Conservation (phyloP, 2,329 filamentous ascomycete genomes). For the Colletotrichum incanum region DNA sequence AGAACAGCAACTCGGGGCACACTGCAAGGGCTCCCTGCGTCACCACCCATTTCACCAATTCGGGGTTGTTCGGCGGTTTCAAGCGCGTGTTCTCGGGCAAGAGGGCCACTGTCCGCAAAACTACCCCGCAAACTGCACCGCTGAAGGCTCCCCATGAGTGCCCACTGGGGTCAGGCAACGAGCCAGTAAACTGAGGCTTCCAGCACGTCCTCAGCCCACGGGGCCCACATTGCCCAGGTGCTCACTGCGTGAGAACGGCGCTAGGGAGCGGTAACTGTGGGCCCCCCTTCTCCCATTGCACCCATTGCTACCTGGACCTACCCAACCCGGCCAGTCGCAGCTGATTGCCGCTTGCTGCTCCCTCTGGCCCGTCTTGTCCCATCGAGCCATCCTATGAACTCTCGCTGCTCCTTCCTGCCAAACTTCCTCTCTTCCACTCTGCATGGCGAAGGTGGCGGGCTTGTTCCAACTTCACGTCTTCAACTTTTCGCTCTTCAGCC, state of each 20-base stretch:
- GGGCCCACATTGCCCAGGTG: background rate
- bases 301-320: slow-evolving; percentile 2
- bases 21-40: slow-evolving; percentile 19
- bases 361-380: slow-evolving; percentile 32
- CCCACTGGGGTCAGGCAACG: background rate
- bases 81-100: slow-evolving; percentile 18
- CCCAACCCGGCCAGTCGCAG: slow-evolving; percentile 34
- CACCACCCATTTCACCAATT: slow-evolving; percentile 13
- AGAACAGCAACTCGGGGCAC: background rate
- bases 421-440: slow-evolving; percentile 13
- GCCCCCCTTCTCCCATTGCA: slow-evolving; percentile 1
- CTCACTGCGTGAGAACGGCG: slow-evolving; percentile 20
- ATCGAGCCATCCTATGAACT: slow-evolving; percentile 16
- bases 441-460: slow-evolving; percentile 30
- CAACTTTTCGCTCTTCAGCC: slow-evolving; percentile 1
- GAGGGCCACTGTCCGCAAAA: slow-evolving; percentile 12
- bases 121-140: slow-evolving; percentile 40
- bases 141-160: slow-evolving; percentile 20
- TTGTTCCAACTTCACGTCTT: slow-evolving; percentile 9
- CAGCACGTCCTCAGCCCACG: background rate
- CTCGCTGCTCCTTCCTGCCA: slow-evolving; percentile 6
- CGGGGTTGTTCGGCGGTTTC: slow-evolving; percentile 37
- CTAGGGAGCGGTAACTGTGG: slow-evolving; percentile 36
- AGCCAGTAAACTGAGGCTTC: slow-evolving; percentile 7
- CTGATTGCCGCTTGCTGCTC: slow-evolving; percentile 37